Base-by-base conservation (phyloP, 768 basidiomycete genomes). In the Cystofilobasidium bisporidii region DNA sequence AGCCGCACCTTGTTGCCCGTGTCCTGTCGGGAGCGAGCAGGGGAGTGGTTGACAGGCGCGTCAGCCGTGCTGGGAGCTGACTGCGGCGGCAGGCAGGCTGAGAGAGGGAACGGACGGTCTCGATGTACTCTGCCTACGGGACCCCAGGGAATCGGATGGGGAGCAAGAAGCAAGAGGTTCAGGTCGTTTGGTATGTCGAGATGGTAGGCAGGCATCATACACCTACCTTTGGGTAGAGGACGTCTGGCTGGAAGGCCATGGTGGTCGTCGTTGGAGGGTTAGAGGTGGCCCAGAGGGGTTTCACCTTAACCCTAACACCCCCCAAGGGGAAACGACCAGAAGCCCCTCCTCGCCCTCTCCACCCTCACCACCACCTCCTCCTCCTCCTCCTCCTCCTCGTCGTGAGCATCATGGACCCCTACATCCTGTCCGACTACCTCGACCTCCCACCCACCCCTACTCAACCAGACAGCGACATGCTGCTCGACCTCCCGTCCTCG, bases 1-100 rank as follows among this genome's bases (percentile, higher is more conserved):
- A 12, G 36, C 6, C 43, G 40, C 53, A 97, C 93, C 77, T 94
- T 94, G 81, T 98, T 94, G 55, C 90, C 91, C 70, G 91, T 93
- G 75, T 93, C 91, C 90, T 92, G 76, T 20, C 9, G 32, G 15
- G 14, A 30, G 32, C 6, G 26, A 28, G 61, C 12, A 15, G 38
- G 28, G 6, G 18, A 15, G 26, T n/a, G n/a, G n/a, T n/a, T n/a
- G n/a, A n/a, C 3, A 11, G 61, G 41, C 17, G 38, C 24, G 12
- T 63, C 65, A 33, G 56, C 43, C n/a, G n/a, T n/a, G n/a, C n/a
- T n/a, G n/a, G n/a, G n/a, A n/a, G n/a, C n/a, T n/a, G n/a, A n/a
- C 22, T 61, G 22, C 1, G 43, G 6, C 36, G 12, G 20, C 8
- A 43, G 28, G 65, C 26, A 12, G 30, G 33, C 32, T 45, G 65